These are phyloP conservation scores for Fagopyrum esculentum DNA, from an alignment of 148 eudicot genomes.

Conservation along the genomic window DNA sequence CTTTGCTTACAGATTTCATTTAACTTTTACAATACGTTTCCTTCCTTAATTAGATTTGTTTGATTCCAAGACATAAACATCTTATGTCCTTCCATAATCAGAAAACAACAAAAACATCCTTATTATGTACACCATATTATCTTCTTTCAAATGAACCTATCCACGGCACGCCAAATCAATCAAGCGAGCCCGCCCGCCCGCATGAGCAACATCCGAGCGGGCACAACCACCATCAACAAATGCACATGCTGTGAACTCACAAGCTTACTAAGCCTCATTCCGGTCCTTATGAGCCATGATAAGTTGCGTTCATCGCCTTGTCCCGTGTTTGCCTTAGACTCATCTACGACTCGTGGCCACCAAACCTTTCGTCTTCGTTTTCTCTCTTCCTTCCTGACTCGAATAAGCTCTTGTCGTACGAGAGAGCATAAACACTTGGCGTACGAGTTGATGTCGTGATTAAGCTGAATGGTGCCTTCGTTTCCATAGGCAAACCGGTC, in stretches of 20 bases:
- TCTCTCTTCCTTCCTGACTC: slow-evolving; percentile 45
- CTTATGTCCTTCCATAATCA: no score
- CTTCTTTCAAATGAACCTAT: no score
- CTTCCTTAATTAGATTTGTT: no score
- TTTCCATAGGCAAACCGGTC: slow-evolving; percentile 85
- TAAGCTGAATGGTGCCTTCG: slow-evolving; percentile 66
- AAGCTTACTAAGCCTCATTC: background rate
- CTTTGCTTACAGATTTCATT: no score
- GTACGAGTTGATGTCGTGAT: slow-evolving; percentile 86
- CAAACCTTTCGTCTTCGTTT: slow-evolving; percentile 35
- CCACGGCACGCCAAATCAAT: no score
- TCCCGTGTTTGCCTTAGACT: no score
- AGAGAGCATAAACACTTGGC: slow-evolving; percentile 49
- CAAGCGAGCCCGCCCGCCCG: background rate
- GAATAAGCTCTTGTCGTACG: slow-evolving; percentile 59
- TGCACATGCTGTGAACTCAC: background rate
- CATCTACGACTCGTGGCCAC: slow-evolving; percentile 45
- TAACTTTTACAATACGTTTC: no score
- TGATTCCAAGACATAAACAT: no score
- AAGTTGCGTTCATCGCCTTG: no score
- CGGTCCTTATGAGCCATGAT: slow-evolving; percentile 8
- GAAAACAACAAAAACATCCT: no score
- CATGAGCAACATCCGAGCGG: background rate
- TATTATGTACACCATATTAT: no score
- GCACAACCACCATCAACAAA: background rate